Conservation (phyloP, 2,329 filamentous ascomycete species). For the Monilinia fructigena region DNA sequence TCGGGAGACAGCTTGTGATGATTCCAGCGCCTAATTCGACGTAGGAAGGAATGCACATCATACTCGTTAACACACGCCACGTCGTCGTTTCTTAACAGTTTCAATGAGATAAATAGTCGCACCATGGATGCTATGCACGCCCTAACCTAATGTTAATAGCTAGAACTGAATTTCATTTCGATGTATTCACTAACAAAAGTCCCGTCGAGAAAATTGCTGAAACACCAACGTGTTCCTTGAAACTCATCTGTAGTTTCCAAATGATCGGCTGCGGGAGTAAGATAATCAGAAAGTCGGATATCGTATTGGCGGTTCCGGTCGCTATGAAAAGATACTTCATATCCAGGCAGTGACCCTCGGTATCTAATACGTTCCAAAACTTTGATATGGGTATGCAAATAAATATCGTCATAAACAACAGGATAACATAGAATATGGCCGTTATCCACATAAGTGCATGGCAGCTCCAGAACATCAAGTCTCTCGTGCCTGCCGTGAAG, state of each 20-base stretch:
- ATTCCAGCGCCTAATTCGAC: neutral
- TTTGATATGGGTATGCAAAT: slow-evolving; percentile 1
- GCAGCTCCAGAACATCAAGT: slow-evolving; percentile 9
- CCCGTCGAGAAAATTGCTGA: slow-evolving; percentile 5
- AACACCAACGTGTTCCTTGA: slow-evolving; percentile 11
- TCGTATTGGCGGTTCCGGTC: neutral
- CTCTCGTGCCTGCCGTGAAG: slow-evolving; percentile 3
- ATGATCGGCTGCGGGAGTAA: slow-evolving; percentile 7
- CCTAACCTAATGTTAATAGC: neutral
- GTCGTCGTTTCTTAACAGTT: neutral
- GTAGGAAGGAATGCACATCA: slow-evolving; percentile 13
- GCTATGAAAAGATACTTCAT: neutral
- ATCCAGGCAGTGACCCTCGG: slow-evolving; percentile 1
- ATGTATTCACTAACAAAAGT: neutral
- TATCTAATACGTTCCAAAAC: slow-evolving; percentile 5
- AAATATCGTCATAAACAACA: slow-evolving; percentile 8
- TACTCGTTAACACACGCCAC: neutral
- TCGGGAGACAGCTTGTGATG: slow-evolving; percentile 11
- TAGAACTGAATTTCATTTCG: neutral
- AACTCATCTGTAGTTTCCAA: slow-evolving; percentile 8
- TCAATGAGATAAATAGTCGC: neutral
- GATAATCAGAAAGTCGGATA: slow-evolving; percentile 10
- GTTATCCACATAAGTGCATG: slow-evolving; percentile 12
- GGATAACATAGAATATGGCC: neutral
- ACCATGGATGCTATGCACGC: slow-evolving; percentile 12